phyloP scores from a whole-genome alignment of 441 rosid genomes.

The Gossypium armourianum region DNA sequence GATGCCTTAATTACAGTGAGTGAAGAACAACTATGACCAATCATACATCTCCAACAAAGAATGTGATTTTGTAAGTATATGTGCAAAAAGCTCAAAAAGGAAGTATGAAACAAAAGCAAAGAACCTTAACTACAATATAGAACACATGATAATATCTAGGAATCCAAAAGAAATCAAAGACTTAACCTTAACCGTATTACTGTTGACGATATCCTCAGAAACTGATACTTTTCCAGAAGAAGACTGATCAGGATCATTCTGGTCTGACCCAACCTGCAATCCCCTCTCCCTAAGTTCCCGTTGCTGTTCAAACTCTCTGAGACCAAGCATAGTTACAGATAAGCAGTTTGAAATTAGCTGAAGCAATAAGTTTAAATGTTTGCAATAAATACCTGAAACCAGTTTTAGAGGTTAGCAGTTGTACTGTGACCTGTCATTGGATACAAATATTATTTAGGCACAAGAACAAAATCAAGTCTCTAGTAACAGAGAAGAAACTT shows the following conservation, averaged over 20 bases:
- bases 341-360: constrained; percentile 13
- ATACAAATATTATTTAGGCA: constrained; percentile 15
- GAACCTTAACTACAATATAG: background rate
- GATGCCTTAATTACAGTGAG: too few species aligned
- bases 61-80: background rate
- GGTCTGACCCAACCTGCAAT: constrained; percentile 52
- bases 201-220: constrained; percentile 44
- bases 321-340: constrained; percentile 20
- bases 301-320: constrained; percentile 96
- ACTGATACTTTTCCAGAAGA: constrained; percentile 43
- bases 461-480: constrained; percentile 1
- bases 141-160: background rate
- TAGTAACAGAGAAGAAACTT: background rate
- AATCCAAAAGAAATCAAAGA: constrained; percentile 20
- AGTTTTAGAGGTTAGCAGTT: constrained; percentile 94
- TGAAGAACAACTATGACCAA: background rate
- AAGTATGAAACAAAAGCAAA: background rate
- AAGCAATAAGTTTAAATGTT: constrained; percentile 15
- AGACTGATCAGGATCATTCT: constrained; percentile 49
- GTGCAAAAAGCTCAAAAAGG: background rate
- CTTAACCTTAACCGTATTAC: constrained; percentile 51
- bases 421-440: constrained; percentile 67
- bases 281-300: constrained; percentile 90
- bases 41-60: background rate
- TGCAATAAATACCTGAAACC: constrained; percentile 60